Conservation (phyloP, 176 grass and related monocot species). For the Raddia distichophylla region DNA sequence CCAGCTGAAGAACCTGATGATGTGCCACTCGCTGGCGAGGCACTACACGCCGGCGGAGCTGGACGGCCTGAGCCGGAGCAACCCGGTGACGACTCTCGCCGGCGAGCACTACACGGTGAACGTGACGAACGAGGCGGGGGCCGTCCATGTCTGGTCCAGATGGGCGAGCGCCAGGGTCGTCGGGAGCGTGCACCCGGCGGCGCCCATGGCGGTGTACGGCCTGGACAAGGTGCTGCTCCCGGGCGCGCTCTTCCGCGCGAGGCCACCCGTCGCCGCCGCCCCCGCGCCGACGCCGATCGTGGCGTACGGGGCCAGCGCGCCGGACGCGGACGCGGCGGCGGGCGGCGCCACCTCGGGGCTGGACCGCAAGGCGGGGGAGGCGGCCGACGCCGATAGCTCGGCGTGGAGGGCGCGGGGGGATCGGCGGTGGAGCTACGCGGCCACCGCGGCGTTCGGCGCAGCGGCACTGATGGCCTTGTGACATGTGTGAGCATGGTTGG, state of each 20-base stretch:
- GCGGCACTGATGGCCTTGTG: background rate
- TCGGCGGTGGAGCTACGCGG: background rate
- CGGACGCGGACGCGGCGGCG: background rate
- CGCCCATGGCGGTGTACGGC: constrained; percentile 44
- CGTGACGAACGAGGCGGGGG: constrained; percentile 38
- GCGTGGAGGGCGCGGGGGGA: background rate
- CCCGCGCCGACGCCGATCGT: background rate
- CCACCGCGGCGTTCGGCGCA: background rate
- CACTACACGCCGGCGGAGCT: constrained; percentile 39
- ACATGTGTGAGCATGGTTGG: background rate
- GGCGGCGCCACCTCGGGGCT: background rate
- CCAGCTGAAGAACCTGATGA: constrained; percentile 47
- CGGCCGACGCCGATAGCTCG: background rate
- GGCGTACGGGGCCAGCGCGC: background rate
- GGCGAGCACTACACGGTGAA: constrained; percentile 44
- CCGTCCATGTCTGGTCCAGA: constrained; percentile 15
- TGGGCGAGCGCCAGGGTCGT: constrained; percentile 41
- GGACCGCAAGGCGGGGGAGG: background rate
- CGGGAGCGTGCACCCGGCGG: constrained; percentile 31
- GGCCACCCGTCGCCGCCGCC: constrained; percentile 28
- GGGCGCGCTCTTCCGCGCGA: constrained; percentile 34
- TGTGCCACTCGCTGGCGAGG: constrained; percentile 50
- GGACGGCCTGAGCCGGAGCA: constrained; percentile 35
- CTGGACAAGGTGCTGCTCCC: constrained; percentile 55
- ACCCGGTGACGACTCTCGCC: constrained; percentile 50